Conservation (phyloP, 164 flowering plant genomes). For the Chloranthus sessilifolius region DNA sequence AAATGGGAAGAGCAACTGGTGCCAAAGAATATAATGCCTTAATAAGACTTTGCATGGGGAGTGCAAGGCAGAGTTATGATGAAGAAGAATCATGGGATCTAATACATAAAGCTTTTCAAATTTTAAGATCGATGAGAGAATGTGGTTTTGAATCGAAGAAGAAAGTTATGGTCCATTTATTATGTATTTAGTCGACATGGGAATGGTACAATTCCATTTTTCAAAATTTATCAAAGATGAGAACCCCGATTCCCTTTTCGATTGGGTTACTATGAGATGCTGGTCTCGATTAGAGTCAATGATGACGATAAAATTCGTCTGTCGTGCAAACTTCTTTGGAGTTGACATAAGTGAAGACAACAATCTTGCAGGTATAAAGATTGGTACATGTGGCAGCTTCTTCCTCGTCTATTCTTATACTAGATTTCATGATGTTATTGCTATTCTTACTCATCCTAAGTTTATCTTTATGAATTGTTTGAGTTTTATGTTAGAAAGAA, state of each 20-base stretch:
- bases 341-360: conserved; percentile 26
- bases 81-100: conserved; percentile 43
- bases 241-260: conserved; percentile 34
- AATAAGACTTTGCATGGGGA: conserved; percentile 44
- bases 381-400: background rate
- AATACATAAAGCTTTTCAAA: conserved; percentile 39
- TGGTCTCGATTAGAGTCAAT: conserved; percentile 43
- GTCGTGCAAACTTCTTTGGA: conserved; percentile 30
- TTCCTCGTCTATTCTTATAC: too few relatives aligned
- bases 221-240: conserved; percentile 41
- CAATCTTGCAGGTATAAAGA: conserved; percentile 40
- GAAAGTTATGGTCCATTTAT: conserved; percentile 64
- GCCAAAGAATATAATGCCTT: conserved; percentile 60
- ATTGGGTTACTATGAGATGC: conserved; percentile 89
- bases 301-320: conserved; percentile 59
- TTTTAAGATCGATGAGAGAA: conserved; percentile 52
- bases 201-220: conserved; percentile 49
- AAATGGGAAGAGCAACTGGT: conserved; percentile 59
- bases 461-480: too few relatives aligned
- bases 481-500: too few relatives aligned
- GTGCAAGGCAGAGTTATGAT: conserved; percentile 42
- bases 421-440: too few relatives aligned
- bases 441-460: too few relatives aligned
- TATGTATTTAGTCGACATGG: conserved; percentile 55
- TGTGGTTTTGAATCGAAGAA: conserved; percentile 59